Base-by-base conservation (phyloP, 768 basidiomycete species). In the Calocybe indica region DNA sequence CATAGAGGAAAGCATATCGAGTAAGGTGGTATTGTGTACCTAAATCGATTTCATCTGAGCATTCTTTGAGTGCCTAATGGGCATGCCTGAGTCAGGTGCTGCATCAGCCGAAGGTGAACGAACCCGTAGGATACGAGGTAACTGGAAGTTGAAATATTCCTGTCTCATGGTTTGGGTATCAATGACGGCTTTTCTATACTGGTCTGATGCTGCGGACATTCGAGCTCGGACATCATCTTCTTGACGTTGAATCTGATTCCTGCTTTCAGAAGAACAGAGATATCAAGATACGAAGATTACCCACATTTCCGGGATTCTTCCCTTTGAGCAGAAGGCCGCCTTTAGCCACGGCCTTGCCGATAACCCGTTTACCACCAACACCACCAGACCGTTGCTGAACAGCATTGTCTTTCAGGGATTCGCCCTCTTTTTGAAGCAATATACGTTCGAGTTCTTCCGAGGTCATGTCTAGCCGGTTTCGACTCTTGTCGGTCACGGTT, bases 1-100 rank as follows among this genome's bases (percentile, higher is more conserved):
- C 96, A 57, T 88, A 94, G 15, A 98, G 70, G 68, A 92, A 98
- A 1, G 92, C 89, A 63, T 96, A 98, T 65, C 94, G 78, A 0
- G 92, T 87, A 40, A 98, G 72, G 65, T 98, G 95, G 64, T 97
- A 99, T 66, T 98, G 95, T 4, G 91, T 93, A n/a, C 94, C 96
- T 38, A 96, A 73, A 63, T 99, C 96, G 46, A 97, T 83, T 66
- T 99, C 96, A 58, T 97, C 95, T 22, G 89, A 80, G 57, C 91
- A 91, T 62, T 97, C 93, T 63, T 98, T 98, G 49, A 99, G 71
- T 14, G 88, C 79, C 91, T 92, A 42, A 51, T 28, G 46, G 33
- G 29, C 28, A 35, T 22, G 33, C 33, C 14, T 22, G 35, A 12
- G 28, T 7, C 32, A 22, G 15, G 29, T 32, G 31, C 34, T 30